Conservation (phyloP, 257 asterid species). For the Linaria vulgaris region DNA sequence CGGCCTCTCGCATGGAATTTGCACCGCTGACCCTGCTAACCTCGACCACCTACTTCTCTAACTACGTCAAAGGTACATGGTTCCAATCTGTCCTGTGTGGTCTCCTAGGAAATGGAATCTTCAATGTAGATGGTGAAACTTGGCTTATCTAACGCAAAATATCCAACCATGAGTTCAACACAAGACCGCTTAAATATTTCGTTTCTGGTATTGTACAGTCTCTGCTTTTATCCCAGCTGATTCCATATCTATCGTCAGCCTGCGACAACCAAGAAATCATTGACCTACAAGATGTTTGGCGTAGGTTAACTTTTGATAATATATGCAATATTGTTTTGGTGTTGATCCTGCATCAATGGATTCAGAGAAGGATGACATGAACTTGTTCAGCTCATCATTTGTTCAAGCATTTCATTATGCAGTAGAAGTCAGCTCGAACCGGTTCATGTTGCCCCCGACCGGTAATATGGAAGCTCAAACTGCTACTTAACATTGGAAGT, state of each 20-base stretch:
- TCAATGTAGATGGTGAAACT: constrained; percentile 40
- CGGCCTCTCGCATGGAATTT: constrained; percentile 36
- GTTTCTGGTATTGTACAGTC: constrained; percentile 33
- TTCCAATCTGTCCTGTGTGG: constrained; percentile 31
- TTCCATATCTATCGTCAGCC: constrained; percentile 30
- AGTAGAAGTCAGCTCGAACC: constrained; percentile 29
- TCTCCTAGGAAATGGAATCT: constrained; percentile 43
- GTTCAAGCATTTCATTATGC: constrained; percentile 40
- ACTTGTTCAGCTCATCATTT: constrained; percentile 22
- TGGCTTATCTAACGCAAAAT: constrained; percentile 41
- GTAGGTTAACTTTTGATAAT: constrained; percentile 37
- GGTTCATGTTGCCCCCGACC: constrained; percentile 37
- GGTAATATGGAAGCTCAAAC: constrained; percentile 41
- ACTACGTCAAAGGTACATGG: constrained; percentile 38
- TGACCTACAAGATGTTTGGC: constrained; percentile 36
- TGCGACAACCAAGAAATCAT: constrained; percentile 20
- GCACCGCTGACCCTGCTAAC: constrained; percentile 40
- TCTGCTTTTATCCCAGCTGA: constrained; percentile 26
- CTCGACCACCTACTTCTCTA: constrained; percentile 34
- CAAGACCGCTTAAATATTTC: constrained; percentile 35
- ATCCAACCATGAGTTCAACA: constrained; percentile 39
- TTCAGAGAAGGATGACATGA: background rate
- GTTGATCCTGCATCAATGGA: constrained; percentile 31
- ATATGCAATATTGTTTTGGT: constrained; percentile 24
- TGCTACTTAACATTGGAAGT: constrained; percentile 37